Conservation (phyloP, 495 filamentous ascomycete species). For the Penicillium cataractarum region DNA sequence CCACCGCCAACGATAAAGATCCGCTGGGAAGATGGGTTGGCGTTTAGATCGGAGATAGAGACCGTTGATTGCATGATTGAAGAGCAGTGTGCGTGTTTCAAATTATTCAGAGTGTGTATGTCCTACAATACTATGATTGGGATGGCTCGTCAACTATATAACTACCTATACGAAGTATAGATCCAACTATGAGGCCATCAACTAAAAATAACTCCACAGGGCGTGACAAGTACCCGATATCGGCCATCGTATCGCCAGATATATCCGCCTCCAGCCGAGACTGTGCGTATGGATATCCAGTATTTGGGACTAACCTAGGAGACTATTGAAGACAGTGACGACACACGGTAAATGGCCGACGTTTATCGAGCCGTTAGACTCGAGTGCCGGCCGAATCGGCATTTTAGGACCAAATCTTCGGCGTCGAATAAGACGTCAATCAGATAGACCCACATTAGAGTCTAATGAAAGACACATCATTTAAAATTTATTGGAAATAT, state of each 20-base stretch:
- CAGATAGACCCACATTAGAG: background rate
- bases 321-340: background rate
- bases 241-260: background rate
- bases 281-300: background rate
- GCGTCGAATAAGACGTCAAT: background rate
- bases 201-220: background rate
- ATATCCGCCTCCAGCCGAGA: background rate
- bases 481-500: no score
- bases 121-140: background rate
- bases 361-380: background rate
- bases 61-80: slow-evolving; percentile 15
- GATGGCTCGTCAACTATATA: background rate
- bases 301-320: background rate
- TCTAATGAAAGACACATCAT: background rate
- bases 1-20: slow-evolving; percentile 51
- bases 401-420: background rate
- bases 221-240: slow-evolving; percentile 5
- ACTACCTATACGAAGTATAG: no score
- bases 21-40: slow-evolving; percentile 7
- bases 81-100: no score
- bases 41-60: slow-evolving; percentile 22
- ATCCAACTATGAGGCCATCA: background rate
- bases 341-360: background rate
- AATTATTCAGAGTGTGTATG: background rate
- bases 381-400: background rate